Evolutionary conservation across 2,329 filamentous ascomycete genomes (phyloP), one percentile per base, ranked within the genome.

Genomic region (Sporothrix luriei): DNA sequence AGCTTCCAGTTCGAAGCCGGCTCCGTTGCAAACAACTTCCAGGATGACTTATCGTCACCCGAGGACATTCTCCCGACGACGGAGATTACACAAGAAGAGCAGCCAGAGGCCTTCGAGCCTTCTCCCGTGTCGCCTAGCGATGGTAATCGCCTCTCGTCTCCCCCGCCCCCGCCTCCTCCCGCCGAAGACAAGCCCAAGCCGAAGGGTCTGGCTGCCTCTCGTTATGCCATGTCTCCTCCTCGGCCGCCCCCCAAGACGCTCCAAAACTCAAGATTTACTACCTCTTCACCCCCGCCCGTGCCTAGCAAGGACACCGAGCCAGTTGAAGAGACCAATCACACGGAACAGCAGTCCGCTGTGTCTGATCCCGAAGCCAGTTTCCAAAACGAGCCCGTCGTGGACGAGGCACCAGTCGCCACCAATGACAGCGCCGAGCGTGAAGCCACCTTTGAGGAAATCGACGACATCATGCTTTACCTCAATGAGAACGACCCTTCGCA

Each of bases 391-490:
- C 38, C 16, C 0, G 74, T 72, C n/a, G 74, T 73, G 21, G 40
- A 54, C 13, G 67, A 66, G 16, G 43, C 29, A 24, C 33, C 52
- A 54, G 21, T n/a, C 16, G 76, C 33, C n/a, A 75, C 73, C 26
- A 69, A 11, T 13, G 73, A 72, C n/a, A 73, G 75, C 26, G 73
- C 74, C 4, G 75, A 76, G 7, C 75, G 75, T 24, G 82, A 83
- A 72, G 83, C 82, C 7, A 87, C 89, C 0, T 92, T 92, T 74
- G 90, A 94, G 74, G 93, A 97, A 76, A 94, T 97, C 75, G 94
- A 97, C 81, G 92, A 91, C 57, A 89, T 97, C 67, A 97, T 98
- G 93, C 88, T 90, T 73, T 90, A 95, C 71, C 85, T 97, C 75
- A 90, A 93, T 75, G 86, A 89, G 70, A 87, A 84, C 62, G 88